Evolutionary conservation across 2,329 filamentous ascomycete species (phyloP), one percentile per base, ranked within the genome.

Genomic region (Neopestalotiopsis sp.): DNA sequence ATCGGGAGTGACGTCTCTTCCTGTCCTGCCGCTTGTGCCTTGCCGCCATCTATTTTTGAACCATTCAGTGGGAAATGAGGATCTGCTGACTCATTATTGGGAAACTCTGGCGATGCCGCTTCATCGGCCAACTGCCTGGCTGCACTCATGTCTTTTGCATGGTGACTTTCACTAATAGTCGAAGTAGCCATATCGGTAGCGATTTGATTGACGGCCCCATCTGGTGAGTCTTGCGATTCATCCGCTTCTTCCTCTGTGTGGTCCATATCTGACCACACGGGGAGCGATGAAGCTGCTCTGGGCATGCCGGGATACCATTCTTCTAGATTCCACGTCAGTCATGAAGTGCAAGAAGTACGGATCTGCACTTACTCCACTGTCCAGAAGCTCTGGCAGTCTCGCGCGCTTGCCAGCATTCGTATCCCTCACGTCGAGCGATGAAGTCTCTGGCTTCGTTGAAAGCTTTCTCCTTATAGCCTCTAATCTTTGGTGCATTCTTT

Each of bases 391-490:
- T 73, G 2, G 66, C 69, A n/a, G 56, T 61, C 57, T 75, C 72
- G 5, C 76, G 71, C 10, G 72, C 71, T 10, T 73, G 70, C 76
- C 75, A 77, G 1, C 71, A 68, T 28, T 52, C 2, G 45, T 73
- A 78, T 0, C 74, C 75, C 58, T 77, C 71, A 13, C 71, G 72
- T 65, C 73, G 69, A 14, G 73, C 74, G 68, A 78, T 73, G 72
- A 74, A 78, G 13, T 65, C 62, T 34, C 76, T 72, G 1, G 75
- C 76, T 12, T 69, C 69, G 59, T 75, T 71, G 32, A 74, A 74
- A n/a, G 72, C 52, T 13, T 20, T 17, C 24, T 52, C 34, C 24
- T 5, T 72, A 59, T 76, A 66, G 32, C 70, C 69, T 17, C 49
- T 45, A 60, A 63, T 58, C 3, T 58, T 24, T 3, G 74, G 73